Percentiles rank a stretch among this genome's conserved stretches.
phyloP scores from a whole-genome alignment of 1,284 basidiomycete genomes.

The Cutaneotrichosporon cutaneum region DNA sequence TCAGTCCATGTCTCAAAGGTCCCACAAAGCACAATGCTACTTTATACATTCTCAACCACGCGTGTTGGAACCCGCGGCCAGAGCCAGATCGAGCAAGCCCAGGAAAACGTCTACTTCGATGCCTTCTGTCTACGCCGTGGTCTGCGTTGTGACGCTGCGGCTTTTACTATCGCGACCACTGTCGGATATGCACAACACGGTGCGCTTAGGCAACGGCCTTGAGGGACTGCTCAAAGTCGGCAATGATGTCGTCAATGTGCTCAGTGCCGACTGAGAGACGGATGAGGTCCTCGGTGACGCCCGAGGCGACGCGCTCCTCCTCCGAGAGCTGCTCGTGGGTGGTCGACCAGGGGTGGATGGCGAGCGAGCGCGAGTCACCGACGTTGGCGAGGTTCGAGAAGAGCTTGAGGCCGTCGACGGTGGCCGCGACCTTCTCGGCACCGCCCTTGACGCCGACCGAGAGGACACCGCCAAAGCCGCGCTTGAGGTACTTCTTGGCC shows the following conservation, averaged over 20 bases:
- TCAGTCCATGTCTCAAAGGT: too few relatives aligned
- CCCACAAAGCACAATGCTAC: neutral
- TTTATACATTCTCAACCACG: conserved; percentile 2
- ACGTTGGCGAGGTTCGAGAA: conserved; percentile 77
- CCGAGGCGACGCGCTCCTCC: conserved; percentile 67
- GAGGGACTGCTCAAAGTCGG: conserved; percentile 72
- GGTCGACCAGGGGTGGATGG: conserved; percentile 78
- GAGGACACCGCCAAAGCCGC: conserved; percentile 71
- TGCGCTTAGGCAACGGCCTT: conserved; percentile 18
- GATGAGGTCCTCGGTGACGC: conserved; percentile 77
- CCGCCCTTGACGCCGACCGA: conserved; percentile 78
- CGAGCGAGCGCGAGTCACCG: conserved; percentile 73
- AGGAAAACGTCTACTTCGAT: neutral
- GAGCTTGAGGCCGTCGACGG: conserved; percentile 73
- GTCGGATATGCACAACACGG: neutral
- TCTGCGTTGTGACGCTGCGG: neutral
- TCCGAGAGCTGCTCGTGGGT: conserved; percentile 60
- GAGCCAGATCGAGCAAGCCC: conserved; percentile 4
- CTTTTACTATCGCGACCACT: neutral
- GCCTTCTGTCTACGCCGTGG: conserved; percentile 1
- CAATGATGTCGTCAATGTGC: conserved; percentile 78
- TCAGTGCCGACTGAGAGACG: conserved; percentile 80
- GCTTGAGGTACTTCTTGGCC: conserved; percentile 63
- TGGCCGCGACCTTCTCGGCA: conserved; percentile 60
- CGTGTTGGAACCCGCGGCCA: conserved; percentile 6